Evolutionary conservation across 768 basidiomycete species (phyloP), one percentile per base, ranked within the genome.

Genomic region (Boletus patriciae): DNA sequence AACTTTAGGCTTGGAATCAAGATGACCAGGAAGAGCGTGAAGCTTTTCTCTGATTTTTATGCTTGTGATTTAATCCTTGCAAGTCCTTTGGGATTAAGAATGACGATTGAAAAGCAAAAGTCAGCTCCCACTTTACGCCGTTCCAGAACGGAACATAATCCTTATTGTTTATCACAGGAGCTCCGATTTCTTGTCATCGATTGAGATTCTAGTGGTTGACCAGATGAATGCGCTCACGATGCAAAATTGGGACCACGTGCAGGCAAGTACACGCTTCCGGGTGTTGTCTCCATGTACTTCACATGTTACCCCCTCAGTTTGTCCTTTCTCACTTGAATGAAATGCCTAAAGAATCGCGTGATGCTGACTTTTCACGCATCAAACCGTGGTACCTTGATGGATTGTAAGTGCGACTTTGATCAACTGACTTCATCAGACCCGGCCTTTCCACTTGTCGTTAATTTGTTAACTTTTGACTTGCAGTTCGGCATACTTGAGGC

Each of bases 191-290:
- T 77, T 99, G 50, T 92, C 92, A 12, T 96, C 94, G 3, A 90
- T 99, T 53, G 97, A 99, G 68, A 73, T 98, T 6, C 74, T 94
- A 21, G 74, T 98, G n/a, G 79, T 92, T 16, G 97, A 98, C 70
- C 94, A 97, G 66, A 78, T 92, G 78, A 94, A 98, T 70, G 88
- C 88, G 4, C 81, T 98, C 64, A 82, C 84, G 4, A 98, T 98
- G 97, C 97, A 98, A 75, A 99, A 99, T 65, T 99, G 97, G 97
- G 94, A 98, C 38, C 97, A 98, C 66, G 81, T 95, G 19, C 92
- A 97, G 80, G 95, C 92, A 67, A 36, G 78, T 66, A 18, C 15
- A 5, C 4, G 9, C 29, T 50, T 49, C 52, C 8, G 7, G 16
- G 1, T 40, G 6, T 33, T 18, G 46, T 46, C 25, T 12, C 8